A percentile compares a stretch with the other conserved stretches of the same genome.
Evolutionary conservation across 2,329 filamentous ascomycete genomes (phyloP).

Genomic region (Corynespora cassiicola): DNA sequence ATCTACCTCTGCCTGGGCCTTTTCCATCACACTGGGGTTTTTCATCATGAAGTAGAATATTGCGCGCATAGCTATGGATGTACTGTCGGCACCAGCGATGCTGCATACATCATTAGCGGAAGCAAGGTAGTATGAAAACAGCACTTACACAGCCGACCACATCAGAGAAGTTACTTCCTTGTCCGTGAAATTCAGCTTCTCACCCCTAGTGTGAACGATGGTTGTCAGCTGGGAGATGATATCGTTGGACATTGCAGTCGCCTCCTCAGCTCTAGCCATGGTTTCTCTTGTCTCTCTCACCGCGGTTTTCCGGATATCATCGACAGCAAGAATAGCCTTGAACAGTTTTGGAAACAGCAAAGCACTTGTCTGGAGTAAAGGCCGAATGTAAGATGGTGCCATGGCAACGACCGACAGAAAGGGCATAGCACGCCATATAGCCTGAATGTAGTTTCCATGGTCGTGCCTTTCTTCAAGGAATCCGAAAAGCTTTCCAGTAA

Average conservation of each 20-base stretch:
- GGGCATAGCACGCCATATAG: slow-evolving; percentile 45
- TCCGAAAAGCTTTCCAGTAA: slow-evolving; percentile 25
- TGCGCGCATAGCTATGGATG: slow-evolving; percentile 37
- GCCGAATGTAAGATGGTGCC: slow-evolving; percentile 15
- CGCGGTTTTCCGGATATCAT: slow-evolving; percentile 20
- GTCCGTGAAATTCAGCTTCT: slow-evolving; percentile 36
- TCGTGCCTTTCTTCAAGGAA: slow-evolving; percentile 28
- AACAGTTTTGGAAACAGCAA: slow-evolving; percentile 27
- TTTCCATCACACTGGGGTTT: slow-evolving; percentile 25
- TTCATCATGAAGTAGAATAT: slow-evolving; percentile 50
- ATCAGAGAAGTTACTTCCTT: slow-evolving; percentile 35
- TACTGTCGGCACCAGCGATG: slow-evolving; percentile 47
- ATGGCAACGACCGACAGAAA: slow-evolving; percentile 17
- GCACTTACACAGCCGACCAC: slow-evolving; percentile 36
- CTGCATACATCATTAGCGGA: slow-evolving; percentile 9
- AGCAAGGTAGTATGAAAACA: background rate
- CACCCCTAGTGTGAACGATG: slow-evolving; percentile 35
- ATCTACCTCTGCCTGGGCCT: slow-evolving; percentile 25
- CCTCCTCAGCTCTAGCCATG: slow-evolving; percentile 13
- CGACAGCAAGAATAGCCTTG: slow-evolving; percentile 24
- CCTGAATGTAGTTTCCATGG: slow-evolving; percentile 23
- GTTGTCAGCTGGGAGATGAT: slow-evolving; percentile 36
- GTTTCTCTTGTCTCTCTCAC: slow-evolving; percentile 19
- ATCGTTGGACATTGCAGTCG: slow-evolving; percentile 29
- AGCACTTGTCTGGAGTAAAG: slow-evolving; percentile 11